Evolutionary conservation across 2,329 filamentous ascomycete species (phyloP), one percentile per base, ranked within the genome.

Genomic region (Epichloe bromicola): DNA sequence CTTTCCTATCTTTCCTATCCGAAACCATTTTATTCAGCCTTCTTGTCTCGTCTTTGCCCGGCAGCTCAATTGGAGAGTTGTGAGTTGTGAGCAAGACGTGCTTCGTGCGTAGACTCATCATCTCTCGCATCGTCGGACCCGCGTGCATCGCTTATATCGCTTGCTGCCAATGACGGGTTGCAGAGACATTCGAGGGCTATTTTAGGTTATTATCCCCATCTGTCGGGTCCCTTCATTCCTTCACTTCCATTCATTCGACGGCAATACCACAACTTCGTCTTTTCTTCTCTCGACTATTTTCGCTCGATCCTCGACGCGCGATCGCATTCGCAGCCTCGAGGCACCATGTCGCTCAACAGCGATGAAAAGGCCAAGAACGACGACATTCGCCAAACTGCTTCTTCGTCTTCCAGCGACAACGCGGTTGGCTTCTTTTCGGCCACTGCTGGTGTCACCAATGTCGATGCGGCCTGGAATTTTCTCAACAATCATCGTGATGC

Each of bases 391-490:
- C 47, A 50, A 7, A 53, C 55, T 20, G 58, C 54, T 37, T 56
- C 58, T 4, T 53, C 58, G n/a, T 54, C 57, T 4, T 61, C 59
- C 40, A 57, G 56, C 52, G 48, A 51, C 36, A 19, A 50, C 36
- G 34, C 48, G 36, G 26, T n/a, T 41, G 36, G 40, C 23, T 39
- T 45, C 7, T 15, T 45, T 6, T n/a, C 48, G 15, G 23, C 17
- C 49, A 50, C 54, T 43, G 43, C 50, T 4, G 46, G 38, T 10
- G 45, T 55, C 23, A 46, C 56, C 20, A 55, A 61, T 49, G 64
- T 75, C 14, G 74, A 76, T 54, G 60, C 60, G 23, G 73, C 74
- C 5, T 76, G 72, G 71, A 64, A 65, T 30, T 74, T 68, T 49
- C 68, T 74, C 51, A 61, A 71, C 48, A 52, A 63, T 30, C 69